Conservation (phyloP, 306 rosid genomes). For the Alnus glutinosa region DNA sequence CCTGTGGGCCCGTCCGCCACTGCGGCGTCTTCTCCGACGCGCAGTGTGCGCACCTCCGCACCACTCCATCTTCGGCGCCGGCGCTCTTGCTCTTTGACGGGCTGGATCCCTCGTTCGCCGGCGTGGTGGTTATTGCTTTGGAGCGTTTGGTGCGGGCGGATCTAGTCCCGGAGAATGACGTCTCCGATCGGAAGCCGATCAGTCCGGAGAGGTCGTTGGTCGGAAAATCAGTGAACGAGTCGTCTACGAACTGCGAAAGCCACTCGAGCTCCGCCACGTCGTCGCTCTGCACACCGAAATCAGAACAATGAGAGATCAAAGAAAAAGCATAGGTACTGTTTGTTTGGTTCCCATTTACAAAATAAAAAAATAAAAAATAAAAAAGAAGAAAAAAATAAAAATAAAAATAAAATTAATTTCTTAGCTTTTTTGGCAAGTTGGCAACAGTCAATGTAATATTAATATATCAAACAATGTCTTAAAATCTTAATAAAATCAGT, state of each 20-base stretch:
- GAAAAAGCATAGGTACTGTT: not conserved
- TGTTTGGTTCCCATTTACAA: not conserved
- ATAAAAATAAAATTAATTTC: too few species aligned
- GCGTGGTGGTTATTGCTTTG: not conserved
- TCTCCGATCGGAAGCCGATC: constrained; percentile 10
- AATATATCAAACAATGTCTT: not conserved
- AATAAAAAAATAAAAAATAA: not conserved
- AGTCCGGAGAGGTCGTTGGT: constrained; percentile 1
- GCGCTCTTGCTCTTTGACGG: constrained; percentile 4
- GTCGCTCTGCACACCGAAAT: constrained; percentile 23
- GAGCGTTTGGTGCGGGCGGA: constrained; percentile 36
- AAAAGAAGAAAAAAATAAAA: too few species aligned
- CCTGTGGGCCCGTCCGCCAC: constrained; percentile 71
- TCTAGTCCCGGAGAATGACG: constrained; percentile 26
- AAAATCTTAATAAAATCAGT: too few species aligned
- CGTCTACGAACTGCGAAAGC: constrained; percentile 67
- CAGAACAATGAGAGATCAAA: not conserved
- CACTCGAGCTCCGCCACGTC: constrained; percentile 63
- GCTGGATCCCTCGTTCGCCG: not conserved
- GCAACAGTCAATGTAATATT: too few species aligned
- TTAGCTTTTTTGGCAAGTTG: too few species aligned
- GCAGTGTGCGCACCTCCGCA: constrained; percentile 55
- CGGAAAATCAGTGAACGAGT: constrained; percentile 45
- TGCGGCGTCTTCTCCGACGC: constrained; percentile 65
- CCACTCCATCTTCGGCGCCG: not conserved